These are phyloP conservation scores for Candolleomyces efflorescens DNA, from an alignment of 768 basidiomycete species.

Conservation along the genomic window DNA sequence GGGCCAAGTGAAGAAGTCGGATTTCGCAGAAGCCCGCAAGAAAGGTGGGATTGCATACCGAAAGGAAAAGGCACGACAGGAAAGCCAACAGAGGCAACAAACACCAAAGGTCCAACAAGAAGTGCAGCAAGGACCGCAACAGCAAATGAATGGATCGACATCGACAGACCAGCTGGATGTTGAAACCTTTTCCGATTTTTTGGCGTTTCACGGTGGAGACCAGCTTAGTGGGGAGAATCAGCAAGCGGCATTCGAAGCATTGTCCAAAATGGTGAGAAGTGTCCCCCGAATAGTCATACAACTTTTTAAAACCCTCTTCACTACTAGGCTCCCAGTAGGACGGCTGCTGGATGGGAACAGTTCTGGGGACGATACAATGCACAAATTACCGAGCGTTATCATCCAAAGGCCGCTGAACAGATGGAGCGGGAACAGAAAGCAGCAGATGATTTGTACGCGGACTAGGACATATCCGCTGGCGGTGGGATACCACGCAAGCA, in stretches of 20 bases:
- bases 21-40: slow-evolving; percentile 46
- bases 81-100: neutral
- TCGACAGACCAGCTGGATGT: slow-evolving; percentile 37
- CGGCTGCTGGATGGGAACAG: slow-evolving; percentile 42
- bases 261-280: neutral
- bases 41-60: slow-evolving; percentile 47
- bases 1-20: slow-evolving; percentile 22
- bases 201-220: slow-evolving; percentile 44
- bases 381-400: slow-evolving; percentile 38
- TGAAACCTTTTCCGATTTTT: slow-evolving; percentile 49
- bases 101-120: neutral
- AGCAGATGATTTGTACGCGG: too few species aligned
- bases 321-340: slow-evolving; percentile 35
- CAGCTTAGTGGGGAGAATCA: neutral
- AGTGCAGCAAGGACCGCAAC: neutral
- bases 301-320: neutral
- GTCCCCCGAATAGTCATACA: neutral
- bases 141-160: neutral
- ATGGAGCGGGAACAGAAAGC: neutral
- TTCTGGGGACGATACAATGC: slow-evolving; percentile 45
- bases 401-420: neutral
- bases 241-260: neutral
- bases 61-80: slow-evolving; percentile 24
- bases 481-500: too few species aligned
- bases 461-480: too few species aligned